Base-by-base conservation (phyloP, 2,329 filamentous ascomycete species). In the Pseudocercospora fuligena region DNA sequence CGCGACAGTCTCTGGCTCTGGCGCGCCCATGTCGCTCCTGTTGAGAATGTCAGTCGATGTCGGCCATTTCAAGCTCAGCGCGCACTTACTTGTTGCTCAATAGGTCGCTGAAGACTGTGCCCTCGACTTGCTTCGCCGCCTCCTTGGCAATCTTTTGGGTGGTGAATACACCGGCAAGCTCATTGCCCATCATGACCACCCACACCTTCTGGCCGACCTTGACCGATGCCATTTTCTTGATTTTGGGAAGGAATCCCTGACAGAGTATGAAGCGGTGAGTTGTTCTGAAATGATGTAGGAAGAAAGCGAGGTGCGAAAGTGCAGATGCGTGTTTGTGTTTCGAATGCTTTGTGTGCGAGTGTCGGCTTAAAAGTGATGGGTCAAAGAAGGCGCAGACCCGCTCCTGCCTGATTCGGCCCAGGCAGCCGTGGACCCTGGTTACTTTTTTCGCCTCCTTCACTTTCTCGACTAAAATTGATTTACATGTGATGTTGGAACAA, bases 351-450 rank as follows among this genome's bases (percentile, higher is more conserved):
- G 7, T n/a, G 31, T 56, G 19, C 40, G 40, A 43, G 40, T 1
- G 40, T 43, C n/a, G 47, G 9, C 23, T 51, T 51, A 14, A 49
- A 51, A 51, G 47, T 51, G 19, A 23, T 27, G 19, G 23, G 12
- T 40, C 29, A 58, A 31, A 36, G 33, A 58, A 33, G 31, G 33
- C 19, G 27, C 54, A 31, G 25, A 36, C 19, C 21, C 25, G 54
- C 54, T 33, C 54, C 33, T 58, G 54, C 54, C 54, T 58, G 54
- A 58, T 43, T 43, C 40, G 40, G 40, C 40, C 40, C 40, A 19
- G 40, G 40, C 40, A 43, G 16, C 51, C 51, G 31, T 56, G 25
- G 25, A 56, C 19, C 25, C 51, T n/a, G 25, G 31, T 43, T 6
- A n/a, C 31, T 40, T 43, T 29, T n/a, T 43, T 14, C 56, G n/a